These are phyloP conservation scores for Tolypocladium album DNA, from an alignment of 2,329 filamentous ascomycete genomes.

Conservation along the genomic window DNA sequence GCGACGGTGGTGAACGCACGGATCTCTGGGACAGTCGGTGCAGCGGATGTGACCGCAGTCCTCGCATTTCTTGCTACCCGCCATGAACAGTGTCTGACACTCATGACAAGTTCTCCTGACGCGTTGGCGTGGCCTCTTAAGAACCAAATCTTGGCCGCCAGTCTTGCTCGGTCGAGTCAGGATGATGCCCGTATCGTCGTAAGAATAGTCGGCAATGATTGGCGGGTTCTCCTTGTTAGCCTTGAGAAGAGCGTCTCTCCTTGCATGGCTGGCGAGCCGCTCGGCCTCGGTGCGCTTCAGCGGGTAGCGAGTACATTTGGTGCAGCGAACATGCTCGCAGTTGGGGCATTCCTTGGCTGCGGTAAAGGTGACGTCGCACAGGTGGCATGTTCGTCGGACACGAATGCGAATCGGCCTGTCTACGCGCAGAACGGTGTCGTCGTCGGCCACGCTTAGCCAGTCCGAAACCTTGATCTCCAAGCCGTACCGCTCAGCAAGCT, in stretches of 20 bases:
- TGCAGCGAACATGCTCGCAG: constrained; percentile 74
- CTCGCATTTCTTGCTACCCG: constrained; percentile 51
- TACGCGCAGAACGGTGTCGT: constrained; percentile 49
- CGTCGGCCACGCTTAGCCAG: constrained; percentile 36
- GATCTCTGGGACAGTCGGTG: constrained; percentile 70
- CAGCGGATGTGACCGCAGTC: constrained; percentile 65
- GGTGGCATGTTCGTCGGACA: constrained; percentile 70
- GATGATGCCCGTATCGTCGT: constrained; percentile 33
- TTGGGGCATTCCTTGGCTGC: constrained; percentile 60
- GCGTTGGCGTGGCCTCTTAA: constrained; percentile 61
- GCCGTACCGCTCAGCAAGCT: constrained; percentile 43
- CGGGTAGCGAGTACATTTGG: constrained; percentile 67
- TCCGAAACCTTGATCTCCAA: constrained; percentile 43
- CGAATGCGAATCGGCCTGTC: constrained; percentile 72
- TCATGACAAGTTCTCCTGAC: constrained; percentile 68
- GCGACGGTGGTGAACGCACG: constrained; percentile 40
- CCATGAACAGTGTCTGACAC: constrained; percentile 53
- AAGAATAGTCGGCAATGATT: constrained; percentile 38
- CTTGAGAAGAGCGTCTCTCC: constrained; percentile 37
- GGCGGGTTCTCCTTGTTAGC: constrained; percentile 46
- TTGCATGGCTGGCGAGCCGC: constrained; percentile 39
- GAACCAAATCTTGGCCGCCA: constrained; percentile 60
- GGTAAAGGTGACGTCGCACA: constrained; percentile 66
- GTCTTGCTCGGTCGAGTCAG: constrained; percentile 55
- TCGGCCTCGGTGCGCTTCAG: constrained; percentile 50